phyloP scores from a whole-genome alignment of 495 filamentous ascomycete genomes.

The Aspergillus nidulans region DNA sequence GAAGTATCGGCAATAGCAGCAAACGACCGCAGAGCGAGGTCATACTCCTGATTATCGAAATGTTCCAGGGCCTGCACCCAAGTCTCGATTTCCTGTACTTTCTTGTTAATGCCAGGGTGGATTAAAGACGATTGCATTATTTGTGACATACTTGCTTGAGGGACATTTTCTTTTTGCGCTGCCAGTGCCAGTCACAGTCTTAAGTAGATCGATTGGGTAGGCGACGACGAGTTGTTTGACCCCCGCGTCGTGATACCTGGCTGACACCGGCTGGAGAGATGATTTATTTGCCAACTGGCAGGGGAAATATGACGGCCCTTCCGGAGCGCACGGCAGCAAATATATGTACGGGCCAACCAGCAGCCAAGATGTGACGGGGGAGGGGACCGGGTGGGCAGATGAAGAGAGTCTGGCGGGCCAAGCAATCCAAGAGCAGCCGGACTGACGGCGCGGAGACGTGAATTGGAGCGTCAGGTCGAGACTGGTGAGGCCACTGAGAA shows the following conservation, averaged over 20 bases:
- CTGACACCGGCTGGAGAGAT: constrained; percentile 7
- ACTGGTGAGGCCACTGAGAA: constrained; percentile 5
- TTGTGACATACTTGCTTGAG: constrained; percentile 63
- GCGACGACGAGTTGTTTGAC: constrained; percentile 2
- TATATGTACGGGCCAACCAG: constrained; percentile 17
- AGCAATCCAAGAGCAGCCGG: not conserved
- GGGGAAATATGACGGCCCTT: not conserved
- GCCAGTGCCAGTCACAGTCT: constrained; percentile 9
- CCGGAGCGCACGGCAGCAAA: constrained; percentile 4
- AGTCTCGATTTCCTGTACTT: constrained; percentile 88
- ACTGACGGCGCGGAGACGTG: not conserved
- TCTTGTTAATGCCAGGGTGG: constrained; percentile 15
- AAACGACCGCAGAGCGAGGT: constrained; percentile 76
- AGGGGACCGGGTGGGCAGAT: constrained; percentile 5
- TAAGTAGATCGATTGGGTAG: constrained; percentile 7
- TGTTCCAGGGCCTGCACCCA: constrained; percentile 89
- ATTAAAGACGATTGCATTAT: not conserved
- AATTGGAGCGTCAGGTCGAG: constrained; percentile 2
- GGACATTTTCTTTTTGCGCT: constrained; percentile 46
- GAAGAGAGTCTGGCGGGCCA: constrained; percentile 3
- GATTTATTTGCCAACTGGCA: constrained; percentile 12
- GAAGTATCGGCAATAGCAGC: constrained; percentile 89
- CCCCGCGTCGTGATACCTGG: constrained; percentile 8
- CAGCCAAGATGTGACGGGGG: constrained; percentile 10
- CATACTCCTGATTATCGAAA: constrained; percentile 97